A percentile compares a stretch with the other conserved stretches of the same genome.
These are phyloP conservation scores for Cucumis melo DNA, from an alignment of 306 rosid species.

Conservation along the genomic window DNA sequence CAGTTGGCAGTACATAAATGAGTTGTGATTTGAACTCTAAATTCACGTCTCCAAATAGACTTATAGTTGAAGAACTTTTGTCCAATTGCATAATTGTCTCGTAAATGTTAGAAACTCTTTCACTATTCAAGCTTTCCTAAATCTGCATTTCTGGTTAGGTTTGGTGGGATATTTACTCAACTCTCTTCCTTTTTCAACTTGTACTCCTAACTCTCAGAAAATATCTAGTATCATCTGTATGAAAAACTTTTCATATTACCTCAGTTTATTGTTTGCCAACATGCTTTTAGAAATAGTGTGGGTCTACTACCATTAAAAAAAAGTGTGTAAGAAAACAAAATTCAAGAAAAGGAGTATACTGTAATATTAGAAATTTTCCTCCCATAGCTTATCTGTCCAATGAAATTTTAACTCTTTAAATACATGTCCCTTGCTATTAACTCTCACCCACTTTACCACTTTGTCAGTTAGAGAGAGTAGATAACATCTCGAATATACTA, in stretches of 20 bases:
- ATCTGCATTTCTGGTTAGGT: constrained; percentile 1
- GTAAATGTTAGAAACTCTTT: not conserved
- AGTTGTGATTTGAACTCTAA: not conserved
- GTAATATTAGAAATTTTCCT: not conserved
- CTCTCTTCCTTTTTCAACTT: not conserved
- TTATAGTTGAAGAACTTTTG: not conserved
- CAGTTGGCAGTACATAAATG: not conserved
- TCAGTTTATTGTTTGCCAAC: too few relatives aligned
- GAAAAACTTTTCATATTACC: too few relatives aligned
- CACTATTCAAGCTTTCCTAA: not conserved
- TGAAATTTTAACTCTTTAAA: not conserved
- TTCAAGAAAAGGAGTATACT: too few relatives aligned
- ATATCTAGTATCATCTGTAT: too few relatives aligned
- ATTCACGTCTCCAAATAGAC: not conserved
- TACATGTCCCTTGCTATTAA: not conserved
- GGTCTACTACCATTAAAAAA: too few relatives aligned
- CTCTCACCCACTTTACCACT: not conserved
- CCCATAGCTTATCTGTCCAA: not conserved
- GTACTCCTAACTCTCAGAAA: not conserved
- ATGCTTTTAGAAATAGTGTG: too few relatives aligned
- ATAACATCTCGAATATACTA: not conserved
- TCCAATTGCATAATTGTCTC: not conserved
- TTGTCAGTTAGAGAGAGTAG: not conserved
- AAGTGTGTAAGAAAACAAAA: too few relatives aligned
- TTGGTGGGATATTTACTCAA: not conserved